phyloP scores from a whole-genome alignment of 1,139 yeast genomes.

The Taphrina sp. region DNA sequence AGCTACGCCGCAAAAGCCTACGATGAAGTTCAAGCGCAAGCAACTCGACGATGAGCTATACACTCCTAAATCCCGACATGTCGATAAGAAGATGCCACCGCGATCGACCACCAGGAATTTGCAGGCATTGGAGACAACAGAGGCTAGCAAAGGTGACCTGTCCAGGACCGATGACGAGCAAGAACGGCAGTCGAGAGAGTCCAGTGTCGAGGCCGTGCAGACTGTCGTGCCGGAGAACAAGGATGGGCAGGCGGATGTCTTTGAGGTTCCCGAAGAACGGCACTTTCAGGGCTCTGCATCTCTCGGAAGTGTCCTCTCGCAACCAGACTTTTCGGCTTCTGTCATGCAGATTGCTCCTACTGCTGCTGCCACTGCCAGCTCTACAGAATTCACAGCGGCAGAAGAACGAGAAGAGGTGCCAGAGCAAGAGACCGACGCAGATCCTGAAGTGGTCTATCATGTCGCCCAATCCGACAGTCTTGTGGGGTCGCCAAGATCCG shows the following conservation, averaged over 20 bases:
- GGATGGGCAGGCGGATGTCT: neutral
- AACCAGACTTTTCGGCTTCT: constrained; percentile 29
- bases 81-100: constrained; percentile 12
- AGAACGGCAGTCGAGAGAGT: neutral
- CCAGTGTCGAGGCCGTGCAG: neutral
- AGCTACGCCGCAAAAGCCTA: constrained; percentile 5
- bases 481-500: constrained; percentile 1
- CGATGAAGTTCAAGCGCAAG: constrained; percentile 25
- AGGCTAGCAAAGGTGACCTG: neutral
- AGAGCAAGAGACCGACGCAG: neutral
- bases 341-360: constrained; percentile 9
- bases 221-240: neutral
- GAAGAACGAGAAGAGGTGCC: neutral
- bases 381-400: too few relatives aligned
- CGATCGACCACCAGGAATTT: neutral
- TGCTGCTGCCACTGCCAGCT: too few relatives aligned
- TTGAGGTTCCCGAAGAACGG: neutral
- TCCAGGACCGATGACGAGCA: neutral
- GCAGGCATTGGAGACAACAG: neutral
- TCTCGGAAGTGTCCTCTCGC: constrained; percentile 14
- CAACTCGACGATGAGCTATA: constrained; percentile 20
- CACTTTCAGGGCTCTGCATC: constrained; percentile 20
- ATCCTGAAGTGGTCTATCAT: neutral
- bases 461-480: neutral
- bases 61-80: constrained; percentile 23